Conservation (phyloP, 2,329 filamentous ascomycete genomes). For the Knufia petricola region DNA sequence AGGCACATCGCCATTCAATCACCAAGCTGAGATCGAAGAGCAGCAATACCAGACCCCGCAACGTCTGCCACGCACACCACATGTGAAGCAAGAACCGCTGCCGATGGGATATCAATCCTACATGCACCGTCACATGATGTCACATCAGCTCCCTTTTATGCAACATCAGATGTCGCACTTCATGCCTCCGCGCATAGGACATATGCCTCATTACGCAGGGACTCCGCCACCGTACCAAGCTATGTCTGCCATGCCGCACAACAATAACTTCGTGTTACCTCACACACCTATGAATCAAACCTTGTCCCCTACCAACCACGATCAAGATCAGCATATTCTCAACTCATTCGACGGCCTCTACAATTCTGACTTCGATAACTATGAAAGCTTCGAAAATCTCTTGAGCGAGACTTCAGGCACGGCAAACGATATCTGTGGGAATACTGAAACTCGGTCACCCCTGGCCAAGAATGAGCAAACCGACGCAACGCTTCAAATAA, state of each 20-base stretch:
- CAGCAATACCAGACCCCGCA: slow-evolving; percentile 26
- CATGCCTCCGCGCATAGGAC: not conserved
- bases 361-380: not conserved
- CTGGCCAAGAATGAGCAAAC: not conserved
- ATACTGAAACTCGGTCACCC: not conserved
- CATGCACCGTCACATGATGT: not conserved
- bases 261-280: not conserved
- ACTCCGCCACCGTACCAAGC: not conserved
- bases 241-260: not conserved
- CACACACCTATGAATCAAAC: not conserved
- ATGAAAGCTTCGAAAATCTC: not conserved
- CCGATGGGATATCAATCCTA: not conserved
- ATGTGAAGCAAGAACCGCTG: not conserved
- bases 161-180: not conserved
- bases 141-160: not conserved
- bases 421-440: not conserved
- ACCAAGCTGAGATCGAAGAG: slow-evolving; percentile 2
- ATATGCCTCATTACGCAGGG: not conserved
- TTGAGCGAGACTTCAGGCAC: not conserved
- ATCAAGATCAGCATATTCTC: not conserved
- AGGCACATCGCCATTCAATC: not conserved
- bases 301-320: not conserved
- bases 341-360: not conserved
- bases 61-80: not conserved
- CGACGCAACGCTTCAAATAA: not conserved